Conservation (phyloP, 306 rosid genomes). For the Sesbania bispinosa region DNA sequence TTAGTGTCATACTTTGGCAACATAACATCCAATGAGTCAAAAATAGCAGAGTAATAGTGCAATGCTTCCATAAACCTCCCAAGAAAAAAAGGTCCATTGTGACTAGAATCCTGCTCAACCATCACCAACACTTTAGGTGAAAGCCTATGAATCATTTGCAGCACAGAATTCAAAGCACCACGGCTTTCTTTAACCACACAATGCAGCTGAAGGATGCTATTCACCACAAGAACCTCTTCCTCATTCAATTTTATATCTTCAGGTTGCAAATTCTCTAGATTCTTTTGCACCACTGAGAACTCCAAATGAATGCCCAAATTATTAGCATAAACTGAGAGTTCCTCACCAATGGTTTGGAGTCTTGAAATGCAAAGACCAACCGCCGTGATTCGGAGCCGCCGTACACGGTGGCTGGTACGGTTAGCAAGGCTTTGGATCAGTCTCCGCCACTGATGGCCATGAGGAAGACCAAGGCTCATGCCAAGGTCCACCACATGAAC, state of each 20-base stretch:
- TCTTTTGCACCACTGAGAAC: slow-evolving; percentile 51
- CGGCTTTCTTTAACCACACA: slow-evolving; percentile 88
- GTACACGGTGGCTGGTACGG: slow-evolving; percentile 19
- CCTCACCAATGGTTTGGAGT: slow-evolving; percentile 52
- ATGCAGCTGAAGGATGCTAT: slow-evolving; percentile 83
- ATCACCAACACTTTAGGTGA: slow-evolving; percentile 62
- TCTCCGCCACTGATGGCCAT: slow-evolving; percentile 73
- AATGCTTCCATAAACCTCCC: slow-evolving; percentile 93
- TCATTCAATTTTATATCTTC: slow-evolving; percentile 49
- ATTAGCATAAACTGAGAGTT: slow-evolving; percentile 49
- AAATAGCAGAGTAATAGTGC: slow-evolving; percentile 84
- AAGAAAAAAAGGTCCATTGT: slow-evolving; percentile 90
- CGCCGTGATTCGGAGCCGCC: slow-evolving; percentile 49
- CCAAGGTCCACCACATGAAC: slow-evolving; percentile 84
- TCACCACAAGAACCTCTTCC: slow-evolving; percentile 66
- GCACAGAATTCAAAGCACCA: slow-evolving; percentile 75
- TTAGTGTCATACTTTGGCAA: slow-evolving; percentile 77
- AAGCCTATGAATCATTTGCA: slow-evolving; percentile 64
- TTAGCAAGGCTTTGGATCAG: slow-evolving; percentile 54
- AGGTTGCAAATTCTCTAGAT: slow-evolving; percentile 49
- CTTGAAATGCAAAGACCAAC: slow-evolving; percentile 53
- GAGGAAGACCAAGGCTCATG: slow-evolving; percentile 65
- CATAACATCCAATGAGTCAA: slow-evolving; percentile 80
- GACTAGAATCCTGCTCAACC: slow-evolving; percentile 86
- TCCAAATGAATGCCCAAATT: slow-evolving; percentile 47